Evolutionary conservation across 1,139 yeast species (phyloP), one percentile per base, ranked within the genome.

Genomic region (Petasospora rhodanensis): DNA sequence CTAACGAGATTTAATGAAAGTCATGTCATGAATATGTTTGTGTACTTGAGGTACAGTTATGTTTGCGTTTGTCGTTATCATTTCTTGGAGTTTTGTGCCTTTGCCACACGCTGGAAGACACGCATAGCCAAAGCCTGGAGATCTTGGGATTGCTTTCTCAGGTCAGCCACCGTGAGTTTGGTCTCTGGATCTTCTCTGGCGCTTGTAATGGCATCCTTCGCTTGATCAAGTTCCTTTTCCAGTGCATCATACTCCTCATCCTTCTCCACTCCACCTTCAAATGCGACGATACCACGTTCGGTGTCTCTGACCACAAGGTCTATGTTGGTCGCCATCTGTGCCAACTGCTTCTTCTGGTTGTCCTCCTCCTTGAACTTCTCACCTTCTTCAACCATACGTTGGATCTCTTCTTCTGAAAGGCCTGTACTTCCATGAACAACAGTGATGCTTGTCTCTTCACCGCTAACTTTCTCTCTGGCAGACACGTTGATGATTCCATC

Each of bases 401-500:
- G 96, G 58, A 91, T 91, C 73, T 91, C 98, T 48, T 91, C 60
- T 58, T 91, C 97, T 51, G 95, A 82, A 56, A 91, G 76, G 68
- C 98, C 98, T 38, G 97, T 89, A 39, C 96, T 44, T 50, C 96
- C 97, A 2, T 32, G 34, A 49, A 97, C 97, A 63, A 91, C 97
- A 45, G 97, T 89, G 72, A 91, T 89, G 48, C 96, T 86, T 56
- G 96, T 95, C 63, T 91, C 97, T 79, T 89, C 87, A 78, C 86
- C 86, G 53, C 96, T 82, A 52, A 96, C 96, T 79, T 89, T 89
- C 70, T 91, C 98, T 68, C 89, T 84, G 49, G 97, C 98, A 63
- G 94, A 83, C 51, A 91, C 98, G 75, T 91, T 91, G 73, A 91
- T 87, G 66, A 91, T 91, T 66, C 98, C 97, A 68, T 89, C 96